Percentiles rank a stretch among this genome's conserved stretches.
These are phyloP conservation scores for Echeveria elegans DNA, from an alignment of 164 flowering plant species.

Conservation along the genomic window DNA sequence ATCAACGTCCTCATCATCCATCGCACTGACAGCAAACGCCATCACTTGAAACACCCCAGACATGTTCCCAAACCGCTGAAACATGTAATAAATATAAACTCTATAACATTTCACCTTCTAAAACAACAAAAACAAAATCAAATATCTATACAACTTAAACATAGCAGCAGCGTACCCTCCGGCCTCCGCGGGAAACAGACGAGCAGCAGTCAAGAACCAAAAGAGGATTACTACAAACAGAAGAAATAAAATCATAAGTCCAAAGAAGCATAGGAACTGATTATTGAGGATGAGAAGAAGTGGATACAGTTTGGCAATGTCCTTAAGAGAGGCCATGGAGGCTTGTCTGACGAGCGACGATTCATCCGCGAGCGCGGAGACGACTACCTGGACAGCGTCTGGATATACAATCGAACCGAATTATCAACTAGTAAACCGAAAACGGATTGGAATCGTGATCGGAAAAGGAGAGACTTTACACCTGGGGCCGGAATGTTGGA, in stretches of 20 bases:
- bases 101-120: not conserved
- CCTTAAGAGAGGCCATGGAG: constrained; percentile 66
- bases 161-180: constrained; percentile 39
- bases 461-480: not conserved
- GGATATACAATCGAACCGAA: constrained; percentile 7
- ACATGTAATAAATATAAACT: not conserved
- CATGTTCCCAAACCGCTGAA: constrained; percentile 82
- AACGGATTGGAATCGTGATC: not conserved
- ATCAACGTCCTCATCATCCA: constrained; percentile 54
- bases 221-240: constrained; percentile 53
- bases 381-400: constrained; percentile 63
- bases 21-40: constrained; percentile 61
- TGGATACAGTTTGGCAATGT: constrained; percentile 53
- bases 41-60: constrained; percentile 79
- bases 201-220: constrained; percentile 84
- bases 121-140: not conserved
- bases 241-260: not conserved
- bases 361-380: constrained; percentile 60
- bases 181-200: constrained; percentile 76
- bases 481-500: constrained; percentile 4
- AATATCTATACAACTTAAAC: not conserved
- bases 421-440: not conserved
- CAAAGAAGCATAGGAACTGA: constrained; percentile 1
- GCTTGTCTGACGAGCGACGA: constrained; percentile 65
- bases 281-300: not conserved